Evolutionary conservation across 202 grass and related monocot genomes (phyloP), one percentile per base, ranked within the genome.

Genomic region (Setaria viridis): DNA sequence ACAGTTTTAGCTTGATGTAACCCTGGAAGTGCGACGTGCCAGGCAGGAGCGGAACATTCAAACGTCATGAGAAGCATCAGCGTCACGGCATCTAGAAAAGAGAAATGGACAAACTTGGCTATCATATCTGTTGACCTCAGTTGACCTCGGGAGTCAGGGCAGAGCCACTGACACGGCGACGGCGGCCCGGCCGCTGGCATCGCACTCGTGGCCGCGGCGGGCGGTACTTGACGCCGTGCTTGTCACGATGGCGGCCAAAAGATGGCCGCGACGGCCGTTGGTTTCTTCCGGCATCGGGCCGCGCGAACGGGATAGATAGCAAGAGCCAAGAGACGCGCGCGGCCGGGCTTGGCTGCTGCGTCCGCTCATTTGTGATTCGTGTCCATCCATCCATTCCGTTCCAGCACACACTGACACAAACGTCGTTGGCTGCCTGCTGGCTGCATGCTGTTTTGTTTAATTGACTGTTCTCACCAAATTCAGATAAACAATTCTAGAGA

Each of bases 161-260:
- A 41, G 39, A 41, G 39, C 39, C 43, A 10, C 43, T 46, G 13
- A 3, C 48, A 50, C 21, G 8, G 50, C 9, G 42, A 50, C 21
- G 8, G 50, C 9, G 42, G 62, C 15, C 16, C 60, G 4, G 29
- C 62, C 16, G 30, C 19, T 16, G 78, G 42, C 2, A 9, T 54
- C 55, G 45, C 49, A 46, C 62, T 48, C 41, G 33, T 41, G 32
- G 13, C 41, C 42, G 53, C 53, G 13, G 53, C 53, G 39, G 2
- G 46, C 30, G 9, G 13, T 29, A 48, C 41, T 62, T 72, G 65
- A 88, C 13, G 63, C 42, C 53, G 11, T 82, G 63, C 9, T 72
- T 35, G 56, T 79, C 86, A 7, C 5, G 12, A 6, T 35, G 45
- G 45, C 50, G 45, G 54, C 64, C 21, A 49, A 49, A 71, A 51